phyloP scores from a whole-genome alignment of 768 basidiomycete genomes.

The Phylloporus sp. region DNA sequence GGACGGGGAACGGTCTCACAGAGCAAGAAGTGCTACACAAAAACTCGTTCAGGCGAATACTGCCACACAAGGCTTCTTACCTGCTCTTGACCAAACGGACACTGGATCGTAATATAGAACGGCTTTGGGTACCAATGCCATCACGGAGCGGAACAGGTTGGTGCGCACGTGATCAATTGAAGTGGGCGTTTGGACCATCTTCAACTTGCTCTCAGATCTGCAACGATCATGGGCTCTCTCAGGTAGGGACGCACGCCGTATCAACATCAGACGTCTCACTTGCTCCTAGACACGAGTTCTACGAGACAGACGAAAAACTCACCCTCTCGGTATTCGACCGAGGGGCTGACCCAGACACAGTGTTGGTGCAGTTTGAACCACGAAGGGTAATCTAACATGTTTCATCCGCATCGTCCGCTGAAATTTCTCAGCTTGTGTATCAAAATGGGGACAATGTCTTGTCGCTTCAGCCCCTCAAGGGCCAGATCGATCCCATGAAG shows the following conservation, averaged over 20 bases:
- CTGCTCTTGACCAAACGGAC: conserved; percentile 63
- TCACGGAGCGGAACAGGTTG: not conserved
- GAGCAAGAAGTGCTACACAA: conserved; percentile 46
- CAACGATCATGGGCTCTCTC: conserved; percentile 21
- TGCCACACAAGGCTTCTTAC: conserved; percentile 34
- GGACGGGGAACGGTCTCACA: conserved; percentile 38
- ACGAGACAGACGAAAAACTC: conserved; percentile 76
- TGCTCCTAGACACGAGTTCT: conserved; percentile 70
- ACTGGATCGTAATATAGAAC: conserved; percentile 65
- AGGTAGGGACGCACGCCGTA: conserved; percentile 18
- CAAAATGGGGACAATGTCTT: conserved; percentile 68
- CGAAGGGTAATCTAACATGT: conserved; percentile 44
- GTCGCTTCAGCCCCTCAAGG: conserved; percentile 74
- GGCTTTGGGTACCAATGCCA: conserved; percentile 58
- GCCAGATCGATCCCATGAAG: conserved; percentile 65
- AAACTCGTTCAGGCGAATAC: not conserved
- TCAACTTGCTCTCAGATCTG: not conserved
- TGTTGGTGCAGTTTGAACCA: conserved; percentile 60
- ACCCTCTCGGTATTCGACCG: conserved; percentile 77
- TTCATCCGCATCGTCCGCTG: not conserved
- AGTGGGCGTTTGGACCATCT: conserved; percentile 16
- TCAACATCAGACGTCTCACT: not conserved
- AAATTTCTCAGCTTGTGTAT: conserved; percentile 35
- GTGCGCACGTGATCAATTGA: conserved; percentile 27
- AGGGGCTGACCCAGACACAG: conserved; percentile 61